Percentiles rank a stretch among this genome's conserved stretches.
Conservation (phyloP, 371 early-diverging fungal species). For the Apophysomyces trapeziformis region DNA sequence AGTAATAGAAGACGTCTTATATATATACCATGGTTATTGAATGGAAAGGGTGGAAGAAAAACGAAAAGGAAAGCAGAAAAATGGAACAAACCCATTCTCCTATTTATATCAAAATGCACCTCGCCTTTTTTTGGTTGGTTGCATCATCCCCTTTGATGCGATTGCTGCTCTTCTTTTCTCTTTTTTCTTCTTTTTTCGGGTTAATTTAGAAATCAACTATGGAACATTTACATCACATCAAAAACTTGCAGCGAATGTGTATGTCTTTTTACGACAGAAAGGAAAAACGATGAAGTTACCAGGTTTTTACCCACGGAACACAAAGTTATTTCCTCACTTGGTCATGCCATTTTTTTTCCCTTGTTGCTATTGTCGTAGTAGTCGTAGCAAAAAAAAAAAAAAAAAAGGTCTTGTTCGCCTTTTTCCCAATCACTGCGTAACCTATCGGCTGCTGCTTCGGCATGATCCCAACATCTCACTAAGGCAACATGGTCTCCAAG, state of each 20-base stretch:
- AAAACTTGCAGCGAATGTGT: not conserved
- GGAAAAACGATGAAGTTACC: not conserved
- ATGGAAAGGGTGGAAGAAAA: not conserved
- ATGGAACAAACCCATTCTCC: not conserved
- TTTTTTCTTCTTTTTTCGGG: not conserved
- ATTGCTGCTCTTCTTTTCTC: not conserved
- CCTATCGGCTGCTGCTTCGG: too few relatives aligned
- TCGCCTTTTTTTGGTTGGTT: not conserved
- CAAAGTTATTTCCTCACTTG: not conserved
- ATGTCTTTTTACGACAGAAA: not conserved
- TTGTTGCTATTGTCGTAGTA: not conserved
- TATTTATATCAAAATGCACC: conserved; percentile 4
- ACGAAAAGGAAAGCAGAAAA: not conserved
- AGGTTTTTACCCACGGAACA: not conserved
- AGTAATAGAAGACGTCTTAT: not conserved
- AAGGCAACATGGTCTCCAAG: too few relatives aligned
- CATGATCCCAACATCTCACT: too few relatives aligned
- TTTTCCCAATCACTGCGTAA: too few relatives aligned
- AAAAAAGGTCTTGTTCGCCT: too few relatives aligned
- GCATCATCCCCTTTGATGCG: not conserved
- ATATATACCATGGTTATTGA: not conserved
- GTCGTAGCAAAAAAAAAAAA: too few relatives aligned
- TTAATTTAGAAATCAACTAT: conserved; percentile 6
- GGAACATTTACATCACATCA: conserved; percentile 1
- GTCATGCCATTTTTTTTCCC: conserved; percentile 6